Evolutionary conservation across 108 stramenopile genomes (phyloP).

Genomic region (Nitzschia sp.): DNA sequence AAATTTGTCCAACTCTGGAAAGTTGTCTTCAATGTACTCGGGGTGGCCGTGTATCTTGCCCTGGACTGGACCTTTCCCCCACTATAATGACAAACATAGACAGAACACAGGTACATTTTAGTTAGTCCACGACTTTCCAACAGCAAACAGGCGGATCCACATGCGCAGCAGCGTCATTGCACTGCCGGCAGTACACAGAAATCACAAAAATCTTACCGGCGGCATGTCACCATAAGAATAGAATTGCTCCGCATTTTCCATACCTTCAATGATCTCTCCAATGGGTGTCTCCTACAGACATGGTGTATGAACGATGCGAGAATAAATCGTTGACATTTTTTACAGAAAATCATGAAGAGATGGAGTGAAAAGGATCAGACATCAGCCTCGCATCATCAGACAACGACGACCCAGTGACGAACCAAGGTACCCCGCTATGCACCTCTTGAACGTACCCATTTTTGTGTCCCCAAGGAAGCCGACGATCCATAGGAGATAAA

Average conservation of each 20-base stretch:
- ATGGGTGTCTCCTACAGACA: conserved; percentile 82
- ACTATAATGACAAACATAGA: conserved; percentile 14
- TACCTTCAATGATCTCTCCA: conserved; percentile 66
- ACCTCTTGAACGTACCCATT: conserved; percentile 17
- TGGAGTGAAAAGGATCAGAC: too few species aligned
- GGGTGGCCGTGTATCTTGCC: conserved; percentile 58
- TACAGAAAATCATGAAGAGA: too few species aligned
- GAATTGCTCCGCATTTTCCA: conserved; percentile 55
- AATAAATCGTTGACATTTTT: too few species aligned
- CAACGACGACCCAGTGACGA: too few species aligned
- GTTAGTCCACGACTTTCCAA: too few species aligned
- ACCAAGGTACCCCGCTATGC: too few species aligned
- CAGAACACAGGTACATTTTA: too few species aligned
- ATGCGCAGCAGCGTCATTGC: not conserved
- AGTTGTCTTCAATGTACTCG: conserved; percentile 64
- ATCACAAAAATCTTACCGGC: too few species aligned
- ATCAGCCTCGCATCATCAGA: too few species aligned
- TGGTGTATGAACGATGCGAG: too few species aligned
- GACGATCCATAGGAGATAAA: conserved; percentile 73
- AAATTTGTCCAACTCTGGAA: conserved; percentile 59
- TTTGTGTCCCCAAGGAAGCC: conserved; percentile 49
- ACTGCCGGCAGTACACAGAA: too few species aligned
- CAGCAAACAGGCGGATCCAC: too few species aligned
- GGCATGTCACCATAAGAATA: conserved; percentile 86
- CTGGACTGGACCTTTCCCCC: conserved; percentile 71